These are phyloP conservation scores for Sistotremastrum suecicum DNA, from an alignment of 768 basidiomycete species.

Conservation along the genomic window DNA sequence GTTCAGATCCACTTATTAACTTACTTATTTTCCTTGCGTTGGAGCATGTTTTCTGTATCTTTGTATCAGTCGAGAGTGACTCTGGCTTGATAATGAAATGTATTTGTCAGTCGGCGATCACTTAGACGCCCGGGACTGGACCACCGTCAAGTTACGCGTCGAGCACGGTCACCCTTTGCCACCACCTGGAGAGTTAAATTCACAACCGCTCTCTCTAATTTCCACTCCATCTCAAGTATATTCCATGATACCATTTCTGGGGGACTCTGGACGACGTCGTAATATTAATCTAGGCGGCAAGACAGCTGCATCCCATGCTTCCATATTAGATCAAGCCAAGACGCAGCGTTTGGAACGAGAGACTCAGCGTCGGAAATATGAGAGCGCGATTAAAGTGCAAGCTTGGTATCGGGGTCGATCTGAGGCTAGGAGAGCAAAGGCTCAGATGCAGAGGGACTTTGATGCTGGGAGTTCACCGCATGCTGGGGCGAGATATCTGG, in stretches of 20 bases:
- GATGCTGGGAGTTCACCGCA: constrained; percentile 32
- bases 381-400: constrained; percentile 49
- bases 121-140: too few species aligned
- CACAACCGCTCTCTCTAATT: too few species aligned
- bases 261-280: constrained; percentile 35
- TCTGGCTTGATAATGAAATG: too few species aligned
- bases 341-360: constrained; percentile 43
- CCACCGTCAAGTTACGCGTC: too few species aligned
- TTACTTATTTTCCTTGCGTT: too few species aligned
- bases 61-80: too few species aligned
- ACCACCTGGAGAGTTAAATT: too few species aligned
- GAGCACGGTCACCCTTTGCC: too few species aligned
- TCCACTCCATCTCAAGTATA: too few species aligned
- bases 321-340: constrained; percentile 51
- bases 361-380: constrained; percentile 37
- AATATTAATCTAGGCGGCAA: constrained; percentile 69
- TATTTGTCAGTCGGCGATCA: too few species aligned
- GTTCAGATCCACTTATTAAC: constrained; percentile 47
- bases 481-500: constrained; percentile 48
- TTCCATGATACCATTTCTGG: constrained; percentile 33
- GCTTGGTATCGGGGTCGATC: constrained; percentile 50
- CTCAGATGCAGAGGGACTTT: constrained; percentile 34
- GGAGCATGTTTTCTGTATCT: too few species aligned
- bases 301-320: constrained; percentile 33
- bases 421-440: constrained; percentile 27